These are phyloP conservation scores for Agaricus subrufescens DNA, from an alignment of 768 basidiomycete species.

Conservation along the genomic window DNA sequence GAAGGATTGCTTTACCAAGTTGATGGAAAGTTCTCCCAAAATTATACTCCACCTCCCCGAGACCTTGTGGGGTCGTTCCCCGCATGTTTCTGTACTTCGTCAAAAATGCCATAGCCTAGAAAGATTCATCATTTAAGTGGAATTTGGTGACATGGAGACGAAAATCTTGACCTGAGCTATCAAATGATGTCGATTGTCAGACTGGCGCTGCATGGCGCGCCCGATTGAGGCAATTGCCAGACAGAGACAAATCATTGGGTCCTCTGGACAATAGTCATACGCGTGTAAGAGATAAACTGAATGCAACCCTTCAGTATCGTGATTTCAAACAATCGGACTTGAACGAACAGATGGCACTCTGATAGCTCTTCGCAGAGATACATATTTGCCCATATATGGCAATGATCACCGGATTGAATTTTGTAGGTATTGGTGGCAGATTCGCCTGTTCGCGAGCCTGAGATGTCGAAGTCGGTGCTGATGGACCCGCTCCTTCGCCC, in stretches of 20 bases:
- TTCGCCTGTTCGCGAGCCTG: slow-evolving; percentile 10
- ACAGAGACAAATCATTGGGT: slow-evolving; percentile 81
- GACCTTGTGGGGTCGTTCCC: slow-evolving; percentile 31
- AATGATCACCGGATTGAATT: slow-evolving; percentile 65
- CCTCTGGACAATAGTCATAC: slow-evolving; percentile 77
- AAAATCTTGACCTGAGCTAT: slow-evolving; percentile 51
- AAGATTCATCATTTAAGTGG: not conserved
- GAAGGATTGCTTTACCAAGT: slow-evolving; percentile 52
- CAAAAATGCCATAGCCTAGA: slow-evolving; percentile 82
- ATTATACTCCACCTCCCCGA: slow-evolving; percentile 88
- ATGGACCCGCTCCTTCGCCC: slow-evolving; percentile 15
- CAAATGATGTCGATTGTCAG: slow-evolving; percentile 90
- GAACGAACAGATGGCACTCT: slow-evolving; percentile 81
- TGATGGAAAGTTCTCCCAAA: slow-evolving; percentile 91
- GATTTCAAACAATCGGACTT: not conserved
- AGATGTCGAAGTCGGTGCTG: slow-evolving; percentile 2
- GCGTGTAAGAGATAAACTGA: slow-evolving; percentile 87
- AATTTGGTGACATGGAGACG: slow-evolving; percentile 3
- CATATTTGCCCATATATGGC: slow-evolving; percentile 81
- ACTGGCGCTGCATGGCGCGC: slow-evolving; percentile 88
- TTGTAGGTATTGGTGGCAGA: slow-evolving; percentile 49
- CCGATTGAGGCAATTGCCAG: slow-evolving; percentile 85
- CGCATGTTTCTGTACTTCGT: slow-evolving; percentile 73
- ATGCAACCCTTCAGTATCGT: not conserved
- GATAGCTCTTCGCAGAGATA: slow-evolving; percentile 81